Evolutionary conservation across 306 rosid species (phyloP).

Genomic region (Cucumis sativus): Cucumber_9930_V3 NC_026661.2:21416501-21417000

Average conservation of each 20-base stretch:
- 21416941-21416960: constrained; percentile 11
- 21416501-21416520: too few species aligned
- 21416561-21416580: constrained; percentile 81
- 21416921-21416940: constrained; percentile 73
- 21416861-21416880: constrained; percentile 61
- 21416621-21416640: constrained; percentile 81
- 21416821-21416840: constrained; percentile 74
- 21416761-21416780: constrained; percentile 71
- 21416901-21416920: constrained; percentile 22
- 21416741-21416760: constrained; percentile 73
- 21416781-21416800: constrained; percentile 50
- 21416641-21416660: constrained; percentile 50
- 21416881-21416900: constrained; percentile 62
- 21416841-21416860: constrained; percentile 88
- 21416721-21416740: constrained; percentile 85
- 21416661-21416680: constrained; percentile 83
- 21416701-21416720: constrained; percentile 35
- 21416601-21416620: constrained; percentile 80
- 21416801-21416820: constrained; percentile 92
- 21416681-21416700: constrained; percentile 88
- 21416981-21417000: constrained; percentile 6
- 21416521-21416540: constrained; percentile 53
- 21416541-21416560: constrained; percentile 49
- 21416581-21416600: constrained; percentile 90
- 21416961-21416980: background rate